phyloP scores from a whole-genome alignment of 208 protist genomes.

The Lotmaria passim region DNA sequence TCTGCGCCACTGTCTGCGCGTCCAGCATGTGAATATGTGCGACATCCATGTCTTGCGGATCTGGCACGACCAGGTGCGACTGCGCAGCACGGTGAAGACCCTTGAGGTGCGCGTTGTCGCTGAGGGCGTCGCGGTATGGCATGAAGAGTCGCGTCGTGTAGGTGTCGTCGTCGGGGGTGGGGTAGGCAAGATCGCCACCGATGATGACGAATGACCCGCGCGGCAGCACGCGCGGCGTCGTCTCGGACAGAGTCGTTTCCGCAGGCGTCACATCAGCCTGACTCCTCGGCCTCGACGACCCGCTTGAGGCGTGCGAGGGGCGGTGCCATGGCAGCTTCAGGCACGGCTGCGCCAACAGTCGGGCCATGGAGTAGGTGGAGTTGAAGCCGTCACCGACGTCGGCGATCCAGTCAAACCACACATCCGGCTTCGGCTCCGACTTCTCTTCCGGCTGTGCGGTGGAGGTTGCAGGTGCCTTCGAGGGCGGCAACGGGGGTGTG shows the following conservation, averaged over 20 bases:
- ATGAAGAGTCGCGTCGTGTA: conserved; percentile 75
- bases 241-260: neutral
- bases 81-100: conserved; percentile 46
- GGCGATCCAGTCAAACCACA: conserved; percentile 90
- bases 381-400: conserved; percentile 92
- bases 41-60: conserved; percentile 51
- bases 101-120: conserved; percentile 49
- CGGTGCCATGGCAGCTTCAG: conserved; percentile 69
- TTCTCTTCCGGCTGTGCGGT: neutral
- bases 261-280: conserved; percentile 5
- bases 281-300: neutral
- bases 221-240: conserved; percentile 48
- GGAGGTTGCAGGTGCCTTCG: neutral
- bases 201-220: conserved; percentile 80
- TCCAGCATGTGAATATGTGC: conserved; percentile 66
- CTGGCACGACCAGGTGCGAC: conserved; percentile 44
- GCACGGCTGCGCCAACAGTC: conserved; percentile 66
- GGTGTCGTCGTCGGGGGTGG: conserved; percentile 69
- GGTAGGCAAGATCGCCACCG: conserved; percentile 88
- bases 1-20: conserved; percentile 49
- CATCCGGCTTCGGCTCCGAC: conserved; percentile 26
- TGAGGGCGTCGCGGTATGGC: conserved; percentile 73
- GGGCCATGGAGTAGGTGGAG: conserved; percentile 86
- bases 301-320: neutral
- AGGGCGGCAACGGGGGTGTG: neutral